phyloP scores from a whole-genome alignment of 108 stramenopile species.

The Cyclotella kingstonii region DNA sequence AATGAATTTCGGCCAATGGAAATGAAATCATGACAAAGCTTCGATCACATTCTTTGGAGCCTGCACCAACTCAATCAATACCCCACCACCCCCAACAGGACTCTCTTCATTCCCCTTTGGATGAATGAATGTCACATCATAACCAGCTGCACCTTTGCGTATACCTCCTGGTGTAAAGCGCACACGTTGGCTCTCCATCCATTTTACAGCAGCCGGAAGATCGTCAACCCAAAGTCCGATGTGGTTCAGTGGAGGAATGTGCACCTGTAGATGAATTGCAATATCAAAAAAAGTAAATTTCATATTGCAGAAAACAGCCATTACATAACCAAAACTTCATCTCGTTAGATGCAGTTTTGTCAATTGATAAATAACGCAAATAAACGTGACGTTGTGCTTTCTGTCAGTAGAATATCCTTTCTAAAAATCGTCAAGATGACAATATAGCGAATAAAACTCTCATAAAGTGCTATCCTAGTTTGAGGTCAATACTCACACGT shows the following conservation, averaged over 20 bases:
- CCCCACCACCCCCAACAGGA: slow-evolving; percentile 91
- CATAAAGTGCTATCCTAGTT: no score
- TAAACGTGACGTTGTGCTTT: no score
- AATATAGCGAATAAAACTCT: no score
- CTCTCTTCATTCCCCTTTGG: slow-evolving; percentile 90
- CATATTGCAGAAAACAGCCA: no score
- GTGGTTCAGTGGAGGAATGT: slow-evolving; percentile 93
- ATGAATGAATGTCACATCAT: slow-evolving; percentile 96
- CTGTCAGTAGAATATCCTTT: no score
- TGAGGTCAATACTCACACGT: no score
- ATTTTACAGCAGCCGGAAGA: slow-evolving; percentile 75
- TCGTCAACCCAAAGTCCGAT: slow-evolving; percentile 98
- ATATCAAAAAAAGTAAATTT: no score
- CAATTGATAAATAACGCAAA: no score
- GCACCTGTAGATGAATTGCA: slow-evolving; percentile 61
- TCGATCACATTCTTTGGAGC: slow-evolving; percentile 90
- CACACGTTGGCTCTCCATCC: slow-evolving; percentile 79
- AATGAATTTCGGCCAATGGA: no score
- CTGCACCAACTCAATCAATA: slow-evolving; percentile 97
- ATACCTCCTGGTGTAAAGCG: slow-evolving; percentile 58
- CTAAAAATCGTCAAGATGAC: no score
- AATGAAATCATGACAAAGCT: slow-evolving; percentile 6
- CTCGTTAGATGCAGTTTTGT: no score
- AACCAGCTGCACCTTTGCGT: slow-evolving; percentile 91
- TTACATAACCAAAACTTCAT: no score